Conservation (phyloP, 768 basidiomycete species). For the Kwoniella dendrophila region DNA sequence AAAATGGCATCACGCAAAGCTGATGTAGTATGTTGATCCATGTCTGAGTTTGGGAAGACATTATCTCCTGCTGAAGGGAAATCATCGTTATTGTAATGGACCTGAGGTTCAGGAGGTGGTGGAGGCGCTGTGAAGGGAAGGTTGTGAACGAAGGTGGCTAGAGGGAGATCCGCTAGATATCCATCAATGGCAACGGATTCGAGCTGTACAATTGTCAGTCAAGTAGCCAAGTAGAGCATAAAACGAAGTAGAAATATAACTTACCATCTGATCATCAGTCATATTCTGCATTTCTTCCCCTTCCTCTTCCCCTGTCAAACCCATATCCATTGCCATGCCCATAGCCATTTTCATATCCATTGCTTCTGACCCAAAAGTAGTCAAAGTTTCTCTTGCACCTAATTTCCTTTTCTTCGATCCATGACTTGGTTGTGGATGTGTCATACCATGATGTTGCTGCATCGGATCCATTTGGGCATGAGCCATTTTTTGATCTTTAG, state of each 20-base stretch:
- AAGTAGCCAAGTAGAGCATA: background rate
- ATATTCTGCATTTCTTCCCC: constrained; percentile 46
- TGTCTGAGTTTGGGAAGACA: constrained; percentile 42
- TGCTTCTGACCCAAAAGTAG: constrained; percentile 31
- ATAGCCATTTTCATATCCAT: constrained; percentile 51
- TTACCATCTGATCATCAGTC: constrained; percentile 52
- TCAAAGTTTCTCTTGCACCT: constrained; percentile 27
- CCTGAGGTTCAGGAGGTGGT: constrained; percentile 9
- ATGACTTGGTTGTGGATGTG: constrained; percentile 3
- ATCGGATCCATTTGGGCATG: constrained; percentile 23
- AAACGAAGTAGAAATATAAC: constrained; percentile 6
- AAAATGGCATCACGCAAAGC: constrained; percentile 52
- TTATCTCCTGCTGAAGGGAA: constrained; percentile 30
- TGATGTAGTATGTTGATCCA: constrained; percentile 52
- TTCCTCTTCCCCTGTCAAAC: constrained; percentile 46
- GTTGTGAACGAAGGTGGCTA: constrained; percentile 47
- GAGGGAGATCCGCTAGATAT: constrained; percentile 50
- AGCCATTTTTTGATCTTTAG: constrained; percentile 37
- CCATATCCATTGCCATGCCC: constrained; percentile 51
- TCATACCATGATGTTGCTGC: constrained; percentile 16
- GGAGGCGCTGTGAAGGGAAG: constrained; percentile 39
- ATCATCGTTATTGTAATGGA: constrained; percentile 35
- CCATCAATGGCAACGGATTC: constrained; percentile 52
- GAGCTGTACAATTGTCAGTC: constrained; percentile 28
- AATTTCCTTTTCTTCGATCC: constrained; percentile 47